Evolutionary conservation across 257 asterid genomes (phyloP), one percentile per base, ranked within the genome.

Genomic region (Mitragyna speciosa): DNA sequence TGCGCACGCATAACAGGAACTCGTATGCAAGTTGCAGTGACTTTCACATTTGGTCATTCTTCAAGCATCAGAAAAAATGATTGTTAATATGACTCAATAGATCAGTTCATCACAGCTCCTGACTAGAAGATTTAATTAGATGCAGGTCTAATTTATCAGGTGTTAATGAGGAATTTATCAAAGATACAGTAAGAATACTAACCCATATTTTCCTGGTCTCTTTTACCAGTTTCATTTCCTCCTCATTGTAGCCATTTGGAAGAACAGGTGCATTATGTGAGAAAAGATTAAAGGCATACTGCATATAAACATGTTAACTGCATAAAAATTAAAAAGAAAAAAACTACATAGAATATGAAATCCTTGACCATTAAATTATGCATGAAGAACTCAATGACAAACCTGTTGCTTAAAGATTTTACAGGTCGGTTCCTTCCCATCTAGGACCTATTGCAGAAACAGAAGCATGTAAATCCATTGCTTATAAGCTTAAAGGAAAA

Each of bases 1-100:
- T 95, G 98, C 52, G 98, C 98, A 82, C 98, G 98, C 98, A 95
- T 90, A 81, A 95, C 98, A 30, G 98, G 98, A 59, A 95, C 98
- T 88, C 98, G 88, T 79, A 93, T 95, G 82, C 98, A 95, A 56
- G 98, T 95, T 66, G 98, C 98, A 47, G 98, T 93, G 65, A 95
- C 99, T 84, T 92, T 95, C 73, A 95, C 93, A 78, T 79, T 83
- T 66, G 84, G 87, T 89, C 83, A 82, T 87, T 92, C 98, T 95
- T 87, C 81, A 88, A 76, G 36, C 31, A 70, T 45, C 45, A 48
- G 41, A 65, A 33, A 80, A 61, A 72, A 45, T n/a, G 19, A 43
- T 16, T 30, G 58, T 58, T 70, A 28, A 39, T 8, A 19, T 56
- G 56, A 54, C 16, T 17, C 11, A 70, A 9, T 15, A 54, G 26